A percentile compares a stretch with the other conserved stretches of the same genome.
Conservation (phyloP, 2,329 filamentous ascomycete genomes). For the Exophiala spinifera region DNA sequence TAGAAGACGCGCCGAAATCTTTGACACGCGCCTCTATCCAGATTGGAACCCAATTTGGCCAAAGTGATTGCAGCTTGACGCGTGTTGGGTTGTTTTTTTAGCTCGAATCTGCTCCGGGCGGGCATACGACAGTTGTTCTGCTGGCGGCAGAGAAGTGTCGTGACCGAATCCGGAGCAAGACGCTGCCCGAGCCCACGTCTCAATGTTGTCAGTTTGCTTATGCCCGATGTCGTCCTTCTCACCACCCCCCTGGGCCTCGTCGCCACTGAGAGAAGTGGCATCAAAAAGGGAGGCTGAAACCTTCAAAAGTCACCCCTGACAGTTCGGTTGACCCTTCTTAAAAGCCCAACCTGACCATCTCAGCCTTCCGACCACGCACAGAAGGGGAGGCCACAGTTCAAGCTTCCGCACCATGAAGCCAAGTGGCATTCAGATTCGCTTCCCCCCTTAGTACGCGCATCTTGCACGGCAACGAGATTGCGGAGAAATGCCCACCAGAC, state of each 20-base stretch:
- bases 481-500: not conserved
- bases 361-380: too few relatives aligned
- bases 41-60: slow-evolving; percentile 2
- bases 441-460: not conserved
- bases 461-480: not conserved
- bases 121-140: too few relatives aligned
- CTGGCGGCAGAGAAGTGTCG: too few relatives aligned
- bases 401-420: not conserved
- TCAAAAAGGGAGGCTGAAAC: not conserved
- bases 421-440: not conserved
- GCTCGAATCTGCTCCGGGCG: not conserved
- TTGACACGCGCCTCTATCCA: slow-evolving; percentile 1
- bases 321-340: not conserved
- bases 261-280: not conserved
- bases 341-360: too few relatives aligned
- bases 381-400: not conserved
- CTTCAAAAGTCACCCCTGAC: not conserved
- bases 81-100: not conserved
- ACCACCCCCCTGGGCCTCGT: not conserved
- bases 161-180: not conserved
- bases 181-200: not conserved
- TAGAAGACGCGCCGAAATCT: not conserved
- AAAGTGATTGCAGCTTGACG: slow-evolving; percentile 3
- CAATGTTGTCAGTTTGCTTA: not conserved
- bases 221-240: not conserved